Percentiles rank a stretch among this genome's conserved stretches.
Evolutionary conservation across 305 asterid species (phyloP).

Genomic region (Fraxinus albicans): DNA sequence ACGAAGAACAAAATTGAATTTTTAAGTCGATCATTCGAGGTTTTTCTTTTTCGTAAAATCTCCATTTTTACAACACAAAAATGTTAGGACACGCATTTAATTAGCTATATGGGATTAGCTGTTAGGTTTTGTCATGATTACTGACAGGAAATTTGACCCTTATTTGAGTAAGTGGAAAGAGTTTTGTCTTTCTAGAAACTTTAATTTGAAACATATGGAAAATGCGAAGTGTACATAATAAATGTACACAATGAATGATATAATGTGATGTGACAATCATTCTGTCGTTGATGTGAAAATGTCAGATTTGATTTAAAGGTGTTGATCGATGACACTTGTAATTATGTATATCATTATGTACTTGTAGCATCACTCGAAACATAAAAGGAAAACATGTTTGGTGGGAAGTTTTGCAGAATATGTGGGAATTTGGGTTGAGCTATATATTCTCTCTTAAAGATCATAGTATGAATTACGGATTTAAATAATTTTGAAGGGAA

Average conservation of each 20-base stretch:
- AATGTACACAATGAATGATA: too few relatives aligned
- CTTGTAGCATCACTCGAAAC: too few relatives aligned
- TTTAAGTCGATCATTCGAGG: neutral
- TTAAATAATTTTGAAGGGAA: too few relatives aligned
- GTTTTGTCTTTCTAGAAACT: slow-evolving; percentile 28
- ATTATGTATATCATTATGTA: too few relatives aligned
- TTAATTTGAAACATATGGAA: neutral
- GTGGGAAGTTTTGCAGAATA: slow-evolving; percentile 29
- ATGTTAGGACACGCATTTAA: neutral
- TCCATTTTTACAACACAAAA: neutral
- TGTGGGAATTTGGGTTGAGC: neutral
- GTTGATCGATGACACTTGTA: too few relatives aligned
- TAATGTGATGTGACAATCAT: too few relatives aligned
- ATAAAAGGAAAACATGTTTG: slow-evolving; percentile 21
- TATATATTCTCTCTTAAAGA: too few relatives aligned
- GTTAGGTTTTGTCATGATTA: too few relatives aligned
- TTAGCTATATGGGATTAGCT: neutral
- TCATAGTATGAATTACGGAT: too few relatives aligned
- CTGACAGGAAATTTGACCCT: neutral
- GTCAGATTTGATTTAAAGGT: too few relatives aligned
- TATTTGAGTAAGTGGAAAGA: slow-evolving; percentile 9
- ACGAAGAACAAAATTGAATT: neutral
- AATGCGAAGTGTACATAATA: too few relatives aligned
- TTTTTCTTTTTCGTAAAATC: neutral
- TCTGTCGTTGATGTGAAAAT: too few relatives aligned